Evolutionary conservation across 768 basidiomycete genomes (phyloP).

Genomic region (Harrya chromipes): DNA sequence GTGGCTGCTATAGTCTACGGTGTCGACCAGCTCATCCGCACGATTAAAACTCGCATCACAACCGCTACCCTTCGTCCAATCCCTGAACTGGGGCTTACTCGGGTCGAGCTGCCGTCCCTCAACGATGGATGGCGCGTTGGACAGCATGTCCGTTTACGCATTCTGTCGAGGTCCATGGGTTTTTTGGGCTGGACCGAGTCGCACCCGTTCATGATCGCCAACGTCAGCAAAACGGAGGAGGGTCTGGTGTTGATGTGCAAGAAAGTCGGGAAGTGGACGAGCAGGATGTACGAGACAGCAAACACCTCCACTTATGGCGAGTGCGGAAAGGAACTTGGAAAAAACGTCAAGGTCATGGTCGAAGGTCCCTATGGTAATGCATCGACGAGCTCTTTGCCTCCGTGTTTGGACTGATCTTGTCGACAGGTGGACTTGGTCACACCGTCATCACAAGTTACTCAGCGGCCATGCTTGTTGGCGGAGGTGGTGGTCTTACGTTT

Average conservation of each 20-base stretch:
- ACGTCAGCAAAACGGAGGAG: constrained; percentile 49
- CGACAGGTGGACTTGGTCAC: constrained; percentile 55
- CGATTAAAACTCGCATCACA: constrained; percentile 63
- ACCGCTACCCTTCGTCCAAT: constrained; percentile 60
- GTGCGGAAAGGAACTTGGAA: constrained; percentile 24
- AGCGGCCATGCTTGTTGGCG: constrained; percentile 62
- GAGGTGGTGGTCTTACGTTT: constrained; percentile 77
- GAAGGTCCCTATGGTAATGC: constrained; percentile 54
- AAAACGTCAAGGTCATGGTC: constrained; percentile 39
- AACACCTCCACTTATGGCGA: constrained; percentile 35
- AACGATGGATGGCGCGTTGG: constrained; percentile 81
- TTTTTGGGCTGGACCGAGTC: constrained; percentile 55
- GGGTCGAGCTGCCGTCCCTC: constrained; percentile 58
- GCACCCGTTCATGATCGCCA: constrained; percentile 85
- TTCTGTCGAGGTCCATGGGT: constrained; percentile 56
- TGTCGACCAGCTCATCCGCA: constrained; percentile 57
- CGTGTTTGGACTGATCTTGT: neutral
- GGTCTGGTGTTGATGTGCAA: constrained; percentile 69
- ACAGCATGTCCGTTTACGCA: constrained; percentile 74
- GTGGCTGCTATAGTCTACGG: constrained; percentile 49
- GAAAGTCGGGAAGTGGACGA: constrained; percentile 65
- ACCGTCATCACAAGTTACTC: constrained; percentile 64
- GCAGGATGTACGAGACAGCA: constrained; percentile 50
- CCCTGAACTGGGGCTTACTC: constrained; percentile 60
- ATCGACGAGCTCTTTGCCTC: neutral